These are phyloP conservation scores for Wickerhamomyces mucosus DNA, from an alignment of 805 yeast species.

Conservation along the genomic window DNA sequence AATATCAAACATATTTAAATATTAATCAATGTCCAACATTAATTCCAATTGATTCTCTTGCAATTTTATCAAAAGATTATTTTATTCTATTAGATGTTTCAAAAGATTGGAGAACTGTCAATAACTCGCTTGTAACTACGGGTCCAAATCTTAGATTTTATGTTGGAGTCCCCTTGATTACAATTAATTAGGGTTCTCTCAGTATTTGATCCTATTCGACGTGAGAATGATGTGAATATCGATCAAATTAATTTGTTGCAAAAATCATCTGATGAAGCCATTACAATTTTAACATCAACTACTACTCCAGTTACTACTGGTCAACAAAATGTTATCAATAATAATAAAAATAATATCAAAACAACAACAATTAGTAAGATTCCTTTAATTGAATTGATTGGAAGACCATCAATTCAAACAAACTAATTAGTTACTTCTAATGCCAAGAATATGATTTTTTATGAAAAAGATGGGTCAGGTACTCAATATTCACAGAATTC, in stretches of 20 bases:
- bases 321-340: no score
- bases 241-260: constrained; percentile 27
- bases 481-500: constrained; percentile 45
- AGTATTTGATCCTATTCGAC: constrained; percentile 41
- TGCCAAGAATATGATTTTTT: constrained; percentile 36
- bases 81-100: constrained; percentile 51
- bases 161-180: constrained; percentile 51
- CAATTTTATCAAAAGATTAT: constrained; percentile 47
- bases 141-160: constrained; percentile 53
- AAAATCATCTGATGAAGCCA: constrained; percentile 30
- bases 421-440: constrained; percentile 20
- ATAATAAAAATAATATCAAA: no score
- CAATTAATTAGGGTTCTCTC: constrained; percentile 48
- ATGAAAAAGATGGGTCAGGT: constrained; percentile 59
- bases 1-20: constrained; percentile 38
- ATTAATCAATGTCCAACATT: constrained; percentile 42
- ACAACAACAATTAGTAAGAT: constrained; percentile 2
- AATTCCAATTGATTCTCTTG: constrained; percentile 59
- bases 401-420: constrained; percentile 47
- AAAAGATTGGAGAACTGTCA: constrained; percentile 58
- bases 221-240: constrained; percentile 24
- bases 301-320: constrained; percentile 10
- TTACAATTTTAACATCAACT: constrained; percentile 31
- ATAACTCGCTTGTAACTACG: constrained; percentile 56
- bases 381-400: constrained; percentile 27